Evolutionary conservation across 1,139 yeast species (phyloP).

Genomic region (Pichia norvegensis): DNA sequence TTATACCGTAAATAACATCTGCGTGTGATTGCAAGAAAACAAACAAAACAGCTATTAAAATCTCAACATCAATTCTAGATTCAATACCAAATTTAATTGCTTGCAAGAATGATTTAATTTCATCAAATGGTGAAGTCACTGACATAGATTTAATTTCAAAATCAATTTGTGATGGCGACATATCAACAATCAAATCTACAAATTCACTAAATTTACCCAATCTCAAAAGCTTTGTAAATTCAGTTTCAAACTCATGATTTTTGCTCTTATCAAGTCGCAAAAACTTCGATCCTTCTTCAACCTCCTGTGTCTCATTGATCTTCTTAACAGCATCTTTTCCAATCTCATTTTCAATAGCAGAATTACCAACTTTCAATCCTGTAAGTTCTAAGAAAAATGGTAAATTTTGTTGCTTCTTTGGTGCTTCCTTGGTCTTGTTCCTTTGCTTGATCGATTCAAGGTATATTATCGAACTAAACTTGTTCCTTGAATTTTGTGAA

Average conservation of each 20-base stretch:
- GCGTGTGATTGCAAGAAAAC: slow-evolving; percentile 74
- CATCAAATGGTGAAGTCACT: slow-evolving; percentile 52
- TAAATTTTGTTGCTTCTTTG: slow-evolving; percentile 75
- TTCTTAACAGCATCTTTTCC: slow-evolving; percentile 37
- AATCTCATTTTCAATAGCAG: slow-evolving; percentile 56
- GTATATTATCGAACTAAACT: slow-evolving; percentile 70
- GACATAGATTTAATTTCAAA: slow-evolving; percentile 78
- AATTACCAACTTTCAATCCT: slow-evolving; percentile 63
- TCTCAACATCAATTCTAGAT: slow-evolving; percentile 57
- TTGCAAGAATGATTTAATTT: slow-evolving; percentile 54
- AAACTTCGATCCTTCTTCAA: slow-evolving; percentile 16
- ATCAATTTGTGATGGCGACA: slow-evolving; percentile 77
- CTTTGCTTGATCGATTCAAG: slow-evolving; percentile 78
- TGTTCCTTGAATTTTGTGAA: slow-evolving; percentile 67
- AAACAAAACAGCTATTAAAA: slow-evolving; percentile 70
- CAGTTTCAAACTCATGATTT: slow-evolving; percentile 53
- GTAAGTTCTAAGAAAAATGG: slow-evolving; percentile 71
- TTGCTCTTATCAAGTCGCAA: slow-evolving; percentile 25
- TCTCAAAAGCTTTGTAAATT: slow-evolving; percentile 62
- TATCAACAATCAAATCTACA: slow-evolving; percentile 45
- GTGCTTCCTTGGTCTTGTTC: slow-evolving; percentile 84
- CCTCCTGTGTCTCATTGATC: slow-evolving; percentile 9
- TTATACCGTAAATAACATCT: slow-evolving; percentile 57
- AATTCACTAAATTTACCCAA: slow-evolving; percentile 45
- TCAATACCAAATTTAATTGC: slow-evolving; percentile 57